Evolutionary conservation across 257 asterid species (phyloP), one percentile per base, ranked within the genome.

Genomic region (Rauvolfia tetraphylla): DNA sequence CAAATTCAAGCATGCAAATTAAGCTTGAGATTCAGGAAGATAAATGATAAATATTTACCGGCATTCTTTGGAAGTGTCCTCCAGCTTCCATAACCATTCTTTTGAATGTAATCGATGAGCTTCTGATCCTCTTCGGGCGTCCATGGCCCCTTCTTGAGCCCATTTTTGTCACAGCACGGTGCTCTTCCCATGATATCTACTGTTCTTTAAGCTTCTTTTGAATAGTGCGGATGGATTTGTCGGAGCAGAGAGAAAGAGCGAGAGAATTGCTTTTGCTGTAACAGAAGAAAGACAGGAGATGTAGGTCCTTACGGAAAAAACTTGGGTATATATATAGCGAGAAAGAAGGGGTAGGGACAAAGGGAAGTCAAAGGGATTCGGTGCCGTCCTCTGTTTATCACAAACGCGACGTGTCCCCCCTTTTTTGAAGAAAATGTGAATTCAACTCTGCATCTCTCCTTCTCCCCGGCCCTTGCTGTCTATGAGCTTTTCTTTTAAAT

Each of bases 81-180:
- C 97, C 97, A 92, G 15, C 89, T 92, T 78, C 97, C 96, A 75
- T 77, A 90, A 23, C 97, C 96, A 75, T 90, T 75, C 53, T 85
- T 84, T 68, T 86, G 84, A 67, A 92, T 88, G 73, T 89, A 88
- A 78, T 90, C 89, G 12, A 87, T 74, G 76, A 92, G 96, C 79
- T 87, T 90, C 68, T 90, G 89, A 73, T 92, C 96, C 63, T 92
- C 97, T 80, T 92, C 96, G 0, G 87, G 88, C 6, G 97, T 92
- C 97, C 97, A 92, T 33, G 97, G 97, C n/a, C 97, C 97, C 49
- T 85, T 92, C 76, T 90, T 92, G 15, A 90, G 89, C 38, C 96
- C 97, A 77, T 80, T 84, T 84, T 92, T 89, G 8, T 92, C 97
- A 81, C 97, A 87, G 54, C 97, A 89, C 1, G 97, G 97, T 65